phyloP scores from a whole-genome alignment of 1,139 yeast genomes.

The Taphrina sp. region DNA sequence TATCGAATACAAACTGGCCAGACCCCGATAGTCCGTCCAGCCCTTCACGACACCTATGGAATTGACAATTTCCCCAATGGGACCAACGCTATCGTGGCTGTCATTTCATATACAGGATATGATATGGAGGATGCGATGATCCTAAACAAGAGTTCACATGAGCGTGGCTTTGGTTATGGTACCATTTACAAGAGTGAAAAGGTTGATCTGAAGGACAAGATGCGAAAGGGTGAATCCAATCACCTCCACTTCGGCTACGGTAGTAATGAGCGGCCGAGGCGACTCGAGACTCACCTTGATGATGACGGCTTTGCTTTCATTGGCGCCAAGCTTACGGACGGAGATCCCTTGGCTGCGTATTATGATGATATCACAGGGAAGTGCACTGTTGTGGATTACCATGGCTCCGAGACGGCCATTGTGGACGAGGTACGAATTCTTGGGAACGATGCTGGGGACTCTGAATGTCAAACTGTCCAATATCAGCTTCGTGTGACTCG shows the following conservation, averaged over 20 bases:
- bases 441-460: slow-evolving; percentile 71
- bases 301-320: slow-evolving; percentile 89
- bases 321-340: slow-evolving; percentile 86
- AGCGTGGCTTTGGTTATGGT: slow-evolving; percentile 97
- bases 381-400: slow-evolving; percentile 89
- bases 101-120: slow-evolving; percentile 95
- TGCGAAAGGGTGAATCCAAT: slow-evolving; percentile 91
- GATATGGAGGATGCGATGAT: slow-evolving; percentile 99
- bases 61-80: slow-evolving; percentile 99
- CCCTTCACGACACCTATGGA: slow-evolving; percentile 90
- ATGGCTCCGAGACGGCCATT: slow-evolving; percentile 90
- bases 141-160: slow-evolving; percentile 92
- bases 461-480: slow-evolving; percentile 79
- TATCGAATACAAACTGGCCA: slow-evolving; percentile 93
- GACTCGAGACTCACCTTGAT: slow-evolving; percentile 84
- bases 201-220: slow-evolving; percentile 70
- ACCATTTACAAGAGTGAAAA: slow-evolving; percentile 93
- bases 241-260: slow-evolving; percentile 96
- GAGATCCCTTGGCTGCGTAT: slow-evolving; percentile 93
- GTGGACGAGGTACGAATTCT: slow-evolving; percentile 91
- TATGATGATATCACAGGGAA: slow-evolving; percentile 88
- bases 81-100: slow-evolving; percentile 97
- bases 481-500: slow-evolving; percentile 90
- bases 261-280: slow-evolving; percentile 83
- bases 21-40: slow-evolving; percentile 95